Evolutionary conservation across 805 yeast genomes (phyloP).

Genomic region (Lipomyces orientalis): DNA sequence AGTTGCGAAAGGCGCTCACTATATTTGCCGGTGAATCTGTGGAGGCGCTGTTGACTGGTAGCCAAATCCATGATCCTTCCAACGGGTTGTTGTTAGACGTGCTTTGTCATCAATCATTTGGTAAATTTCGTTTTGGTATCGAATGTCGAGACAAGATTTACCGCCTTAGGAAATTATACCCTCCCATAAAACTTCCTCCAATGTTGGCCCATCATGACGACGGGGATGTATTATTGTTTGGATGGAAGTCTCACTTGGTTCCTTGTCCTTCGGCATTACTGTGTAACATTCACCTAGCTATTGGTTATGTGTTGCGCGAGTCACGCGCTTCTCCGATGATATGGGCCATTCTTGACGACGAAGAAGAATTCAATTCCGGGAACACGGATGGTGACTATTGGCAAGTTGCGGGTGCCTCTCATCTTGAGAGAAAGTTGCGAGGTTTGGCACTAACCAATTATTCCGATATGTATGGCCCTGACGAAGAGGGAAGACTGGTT

Average conservation of each 20-base stretch:
- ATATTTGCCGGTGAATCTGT: not conserved
- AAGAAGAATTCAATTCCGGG: not conserved
- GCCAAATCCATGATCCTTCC: not conserved
- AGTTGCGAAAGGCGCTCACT: not conserved
- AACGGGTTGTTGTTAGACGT: not conserved
- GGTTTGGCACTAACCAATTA: not conserved
- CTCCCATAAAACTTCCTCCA: not conserved
- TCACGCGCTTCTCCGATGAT: not conserved
- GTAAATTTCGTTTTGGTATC: not conserved
- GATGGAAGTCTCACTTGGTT: no score
- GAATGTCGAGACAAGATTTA: not conserved
- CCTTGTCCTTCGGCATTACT: no score
- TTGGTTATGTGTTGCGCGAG: not conserved
- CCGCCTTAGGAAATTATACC: not conserved
- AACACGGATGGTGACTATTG: constrained; percentile 5
- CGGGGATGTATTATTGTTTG: no score
- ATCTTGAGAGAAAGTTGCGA: constrained; percentile 2
- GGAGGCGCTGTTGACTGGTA: not conserved
- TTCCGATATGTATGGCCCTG: no score
- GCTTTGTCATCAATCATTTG: not conserved
- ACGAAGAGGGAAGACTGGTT: no score
- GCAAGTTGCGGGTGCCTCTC: not conserved
- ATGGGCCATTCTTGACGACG: not conserved
- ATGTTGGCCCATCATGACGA: no score
- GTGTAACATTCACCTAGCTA: no score